A percentile compares a stretch with the other conserved stretches of the same genome.
These are phyloP conservation scores for Stephania japonica DNA, from an alignment of 164 flowering plant species.

Conservation along the genomic window DNA sequence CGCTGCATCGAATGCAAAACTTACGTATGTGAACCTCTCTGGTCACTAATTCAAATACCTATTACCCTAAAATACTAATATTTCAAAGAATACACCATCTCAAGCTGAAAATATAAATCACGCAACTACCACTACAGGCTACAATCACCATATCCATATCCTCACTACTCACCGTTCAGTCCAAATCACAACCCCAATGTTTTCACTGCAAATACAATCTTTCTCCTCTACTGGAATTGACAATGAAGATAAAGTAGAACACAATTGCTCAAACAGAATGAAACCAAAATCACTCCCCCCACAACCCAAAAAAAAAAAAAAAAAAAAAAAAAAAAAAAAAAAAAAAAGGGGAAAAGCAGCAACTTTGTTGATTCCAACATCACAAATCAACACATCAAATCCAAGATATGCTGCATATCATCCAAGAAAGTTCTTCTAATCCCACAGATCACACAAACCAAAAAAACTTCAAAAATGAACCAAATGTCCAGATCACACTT, in stretches of 20 bases:
- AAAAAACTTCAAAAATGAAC: background rate
- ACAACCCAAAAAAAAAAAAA: background rate
- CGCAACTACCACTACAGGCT: background rate
- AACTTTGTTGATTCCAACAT: background rate
- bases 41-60: background rate
- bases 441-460: background rate
- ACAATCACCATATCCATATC: background rate
- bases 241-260: background rate
- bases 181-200: background rate
- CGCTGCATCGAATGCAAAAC: background rate
- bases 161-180: background rate
- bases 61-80: background rate
- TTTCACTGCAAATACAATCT: background rate
- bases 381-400: background rate
- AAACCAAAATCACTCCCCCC: background rate
- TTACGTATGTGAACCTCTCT: background rate
- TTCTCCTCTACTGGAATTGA: background rate
- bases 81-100: background rate
- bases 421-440: background rate
- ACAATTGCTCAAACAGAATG: background rate
- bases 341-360: background rate
- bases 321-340: background rate
- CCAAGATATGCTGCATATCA: background rate
- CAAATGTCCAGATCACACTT: background rate
- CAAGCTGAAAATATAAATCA: too few relatives aligned